Evolutionary conservation across 352 stramenopile species (phyloP).

Genomic region (Phytophthora capsici): DNA sequence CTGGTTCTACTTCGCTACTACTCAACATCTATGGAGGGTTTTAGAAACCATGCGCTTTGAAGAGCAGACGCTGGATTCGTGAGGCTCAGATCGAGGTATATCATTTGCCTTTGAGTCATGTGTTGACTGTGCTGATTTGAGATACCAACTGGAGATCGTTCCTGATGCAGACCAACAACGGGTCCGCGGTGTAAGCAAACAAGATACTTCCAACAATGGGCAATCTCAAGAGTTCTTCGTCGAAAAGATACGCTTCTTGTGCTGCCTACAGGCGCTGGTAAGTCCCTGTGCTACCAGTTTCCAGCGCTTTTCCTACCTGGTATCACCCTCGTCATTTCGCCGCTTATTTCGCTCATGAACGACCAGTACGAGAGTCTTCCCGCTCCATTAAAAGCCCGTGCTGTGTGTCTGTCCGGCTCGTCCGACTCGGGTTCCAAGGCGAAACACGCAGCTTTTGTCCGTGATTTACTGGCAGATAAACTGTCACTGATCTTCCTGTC

Average conservation of each 20-base stretch:
- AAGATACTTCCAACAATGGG: slow-evolving; percentile 89
- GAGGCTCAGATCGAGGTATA: too few species aligned
- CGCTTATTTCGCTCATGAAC: slow-evolving; percentile 94
- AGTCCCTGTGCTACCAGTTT: slow-evolving; percentile 98
- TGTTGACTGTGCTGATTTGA: too few species aligned
- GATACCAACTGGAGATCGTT: too few species aligned
- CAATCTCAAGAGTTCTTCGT: slow-evolving; percentile 75
- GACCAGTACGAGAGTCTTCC: slow-evolving; percentile 91
- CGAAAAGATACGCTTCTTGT: slow-evolving; percentile 89
- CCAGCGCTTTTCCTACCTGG: slow-evolving; percentile 84
- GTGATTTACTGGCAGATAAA: slow-evolving; percentile 62
- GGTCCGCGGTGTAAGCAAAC: too few species aligned
- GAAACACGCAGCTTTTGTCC: slow-evolving; percentile 70
- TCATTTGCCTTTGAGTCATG: too few species aligned
- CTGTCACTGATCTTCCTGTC: slow-evolving; percentile 92
- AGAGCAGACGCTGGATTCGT: too few species aligned
- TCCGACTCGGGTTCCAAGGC: slow-evolving; percentile 48
- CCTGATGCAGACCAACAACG: too few species aligned
- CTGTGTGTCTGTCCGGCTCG: slow-evolving; percentile 62
- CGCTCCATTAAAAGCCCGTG: slow-evolving; percentile 56
- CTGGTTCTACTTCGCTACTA: too few species aligned
- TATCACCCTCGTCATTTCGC: slow-evolving; percentile 93
- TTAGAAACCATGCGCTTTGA: too few species aligned
- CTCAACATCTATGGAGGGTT: too few species aligned
- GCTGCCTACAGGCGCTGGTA: slow-evolving; percentile 97